Evolutionary conservation across 2,329 filamentous ascomycete species (phyloP).

Genomic region (Scopulariopsis brevicaulis): DNA sequence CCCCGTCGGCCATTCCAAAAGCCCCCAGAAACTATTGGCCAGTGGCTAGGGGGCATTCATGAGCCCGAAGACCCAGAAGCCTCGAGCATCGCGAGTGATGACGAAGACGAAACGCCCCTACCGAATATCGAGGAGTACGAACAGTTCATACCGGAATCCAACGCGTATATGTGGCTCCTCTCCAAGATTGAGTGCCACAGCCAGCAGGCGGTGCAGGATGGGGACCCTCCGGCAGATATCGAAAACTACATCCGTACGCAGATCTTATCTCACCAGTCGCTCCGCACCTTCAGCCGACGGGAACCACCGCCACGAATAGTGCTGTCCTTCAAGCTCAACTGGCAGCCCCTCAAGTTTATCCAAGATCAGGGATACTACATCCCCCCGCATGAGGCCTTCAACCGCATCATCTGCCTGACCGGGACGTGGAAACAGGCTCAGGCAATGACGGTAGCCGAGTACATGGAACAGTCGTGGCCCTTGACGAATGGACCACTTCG

Average conservation of each 20-base stretch:
- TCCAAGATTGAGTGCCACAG: background rate
- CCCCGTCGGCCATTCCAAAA: too few species aligned
- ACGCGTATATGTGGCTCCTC: background rate
- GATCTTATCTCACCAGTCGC: background rate
- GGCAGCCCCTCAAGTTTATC: background rate
- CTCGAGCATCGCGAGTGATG: too few species aligned
- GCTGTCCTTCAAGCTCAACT: background rate
- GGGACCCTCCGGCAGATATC: background rate
- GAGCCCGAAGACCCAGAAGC: too few species aligned
- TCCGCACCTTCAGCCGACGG: background rate
- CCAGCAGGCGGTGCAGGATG: background rate
- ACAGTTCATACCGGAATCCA: background rate
- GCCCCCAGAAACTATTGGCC: too few species aligned
- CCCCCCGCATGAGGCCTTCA: background rate
- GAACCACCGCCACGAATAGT: background rate
- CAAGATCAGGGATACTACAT: background rate
- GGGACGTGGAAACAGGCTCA: background rate
- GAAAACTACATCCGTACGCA: background rate
- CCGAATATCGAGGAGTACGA: background rate
- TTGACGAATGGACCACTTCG: background rate
- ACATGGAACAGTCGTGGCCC: background rate
- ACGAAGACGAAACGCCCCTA: background rate
- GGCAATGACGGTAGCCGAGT: background rate
- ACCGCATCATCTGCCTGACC: background rate
- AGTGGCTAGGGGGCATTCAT: too few species aligned